Conservation (phyloP, 1,284 basidiomycete genomes). For the Rhodotorula sp. region DNA sequence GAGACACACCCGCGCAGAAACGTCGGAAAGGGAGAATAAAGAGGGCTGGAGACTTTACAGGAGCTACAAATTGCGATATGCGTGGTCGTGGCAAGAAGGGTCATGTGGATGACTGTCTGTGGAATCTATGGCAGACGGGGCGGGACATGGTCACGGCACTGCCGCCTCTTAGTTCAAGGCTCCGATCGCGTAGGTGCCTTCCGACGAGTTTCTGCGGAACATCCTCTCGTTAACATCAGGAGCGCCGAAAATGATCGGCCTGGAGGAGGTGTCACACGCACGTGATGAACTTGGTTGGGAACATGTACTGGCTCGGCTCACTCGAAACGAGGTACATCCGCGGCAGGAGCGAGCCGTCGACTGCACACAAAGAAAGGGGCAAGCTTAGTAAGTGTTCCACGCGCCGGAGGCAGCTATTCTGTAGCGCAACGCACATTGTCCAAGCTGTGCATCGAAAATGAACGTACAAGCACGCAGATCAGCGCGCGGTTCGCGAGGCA, state of each 20-base stretch:
- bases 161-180: no score
- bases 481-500: not conserved
- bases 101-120: no score
- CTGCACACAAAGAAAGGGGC: constrained; percentile 1
- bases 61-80: no score
- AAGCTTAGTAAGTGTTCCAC: not conserved
- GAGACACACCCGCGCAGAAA: no score
- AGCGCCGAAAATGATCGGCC: no score
- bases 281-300: constrained; percentile 17
- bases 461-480: no score
- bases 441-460: not conserved
- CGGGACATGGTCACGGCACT: no score
- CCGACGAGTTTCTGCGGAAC: not conserved
- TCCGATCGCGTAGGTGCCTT: not conserved
- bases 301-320: constrained; percentile 24
- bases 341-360: constrained; percentile 29
- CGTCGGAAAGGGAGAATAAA: no score
- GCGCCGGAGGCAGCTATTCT: not conserved
- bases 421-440: not conserved
- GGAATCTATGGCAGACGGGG: no score
- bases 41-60: no score
- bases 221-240: no score
- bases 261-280: not conserved
- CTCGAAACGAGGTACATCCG: constrained; percentile 28
- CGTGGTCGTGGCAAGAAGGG: no score